Conservation (phyloP, 768 basidiomycete genomes). For the Tephrocybe sp. region DNA sequence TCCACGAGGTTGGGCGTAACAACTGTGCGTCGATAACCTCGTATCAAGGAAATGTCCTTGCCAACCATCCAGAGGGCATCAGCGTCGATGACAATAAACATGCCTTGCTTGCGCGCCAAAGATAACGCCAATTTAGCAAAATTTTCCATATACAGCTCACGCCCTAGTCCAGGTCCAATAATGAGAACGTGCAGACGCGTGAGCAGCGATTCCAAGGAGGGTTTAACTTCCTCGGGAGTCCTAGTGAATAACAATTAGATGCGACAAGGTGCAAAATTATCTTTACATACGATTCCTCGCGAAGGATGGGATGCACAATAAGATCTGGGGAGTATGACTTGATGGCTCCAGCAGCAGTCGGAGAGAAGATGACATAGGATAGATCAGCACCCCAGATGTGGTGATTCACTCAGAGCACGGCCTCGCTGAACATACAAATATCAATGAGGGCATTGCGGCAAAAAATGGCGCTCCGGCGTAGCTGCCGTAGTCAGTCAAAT, state of each 20-base stretch:
- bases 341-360: conserved; percentile 87
- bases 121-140: conserved; percentile 75
- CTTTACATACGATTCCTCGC: conserved; percentile 54
- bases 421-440: conserved; percentile 69
- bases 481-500: conserved; percentile 35
- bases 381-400: conserved; percentile 77
- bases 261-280: neutral
- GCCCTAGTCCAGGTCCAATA: conserved; percentile 92
- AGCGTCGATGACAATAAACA: conserved; percentile 94
- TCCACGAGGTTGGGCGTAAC: conserved; percentile 95
- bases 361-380: conserved; percentile 96
- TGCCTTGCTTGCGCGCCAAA: conserved; percentile 68
- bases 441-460: conserved; percentile 85
- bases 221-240: conserved; percentile 41
- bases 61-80: conserved; percentile 87
- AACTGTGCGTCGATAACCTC: conserved; percentile 84
- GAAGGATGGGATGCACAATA: conserved; percentile 93
- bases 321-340: conserved; percentile 97
- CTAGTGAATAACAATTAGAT: conserved; percentile 29
- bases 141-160: conserved; percentile 85
- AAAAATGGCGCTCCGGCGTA: conserved; percentile 98
- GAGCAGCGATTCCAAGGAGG: conserved; percentile 64
- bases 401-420: no score
- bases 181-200: conserved; percentile 89
- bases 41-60: conserved; percentile 66